Conservation (phyloP, 1,139 yeast species). For the Pichia sp. region DNA sequence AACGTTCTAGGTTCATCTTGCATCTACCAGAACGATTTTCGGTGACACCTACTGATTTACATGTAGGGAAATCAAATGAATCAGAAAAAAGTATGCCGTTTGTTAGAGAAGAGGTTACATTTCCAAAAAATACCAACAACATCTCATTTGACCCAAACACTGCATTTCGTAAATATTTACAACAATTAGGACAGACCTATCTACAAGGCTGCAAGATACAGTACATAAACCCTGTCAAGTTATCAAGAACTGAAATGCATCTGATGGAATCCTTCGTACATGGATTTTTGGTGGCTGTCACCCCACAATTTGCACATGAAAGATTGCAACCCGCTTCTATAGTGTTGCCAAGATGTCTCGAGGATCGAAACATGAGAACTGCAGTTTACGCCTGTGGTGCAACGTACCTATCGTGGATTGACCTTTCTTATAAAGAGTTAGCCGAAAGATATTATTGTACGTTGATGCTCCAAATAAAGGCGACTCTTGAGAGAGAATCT, state of each 20-base stretch:
- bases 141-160: conserved; percentile 8
- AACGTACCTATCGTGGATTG: conserved; percentile 15
- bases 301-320: conserved; percentile 37
- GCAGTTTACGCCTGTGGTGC: conserved; percentile 35
- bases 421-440: not conserved
- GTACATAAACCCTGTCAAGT: too few relatives aligned
- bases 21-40: too few relatives aligned
- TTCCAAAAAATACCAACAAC: too few relatives aligned
- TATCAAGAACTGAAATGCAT: conserved; percentile 7
- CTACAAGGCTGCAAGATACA: too few relatives aligned
- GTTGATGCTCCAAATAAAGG: not conserved
- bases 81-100: too few relatives aligned
- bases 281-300: conserved; percentile 33
- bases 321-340: conserved; percentile 33
- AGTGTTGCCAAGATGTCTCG: conserved; percentile 26
- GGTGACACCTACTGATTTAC: too few relatives aligned
- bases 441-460: conserved; percentile 1
- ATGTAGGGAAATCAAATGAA: too few relatives aligned
- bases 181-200: not conserved
- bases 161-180: conserved; percentile 5
- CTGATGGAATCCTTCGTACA: conserved; percentile 30
- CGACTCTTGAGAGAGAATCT: not conserved
- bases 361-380: conserved; percentile 26
- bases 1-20: too few relatives aligned
- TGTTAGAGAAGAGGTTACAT: too few relatives aligned